A percentile compares a stretch with the other conserved stretches of the same genome.
These are phyloP conservation scores for Ogataea paraovalis DNA, from an alignment of 805 yeast species.

Conservation along the genomic window DNA sequence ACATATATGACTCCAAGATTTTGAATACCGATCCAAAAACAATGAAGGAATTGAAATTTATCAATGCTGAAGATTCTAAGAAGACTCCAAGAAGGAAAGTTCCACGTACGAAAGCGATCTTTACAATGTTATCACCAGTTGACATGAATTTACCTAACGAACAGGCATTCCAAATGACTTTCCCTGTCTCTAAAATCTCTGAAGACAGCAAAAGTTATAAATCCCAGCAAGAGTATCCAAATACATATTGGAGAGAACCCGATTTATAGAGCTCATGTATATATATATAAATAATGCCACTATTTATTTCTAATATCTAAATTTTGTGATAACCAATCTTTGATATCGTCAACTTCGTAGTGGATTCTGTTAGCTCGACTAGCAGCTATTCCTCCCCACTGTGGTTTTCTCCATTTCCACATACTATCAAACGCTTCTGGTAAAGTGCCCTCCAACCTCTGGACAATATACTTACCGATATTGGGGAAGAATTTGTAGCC, in stretches of 20 bases:
- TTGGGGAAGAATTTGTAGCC: conserved; percentile 42
- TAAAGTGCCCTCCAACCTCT: conserved; percentile 29
- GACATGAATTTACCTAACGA: conserved; percentile 10
- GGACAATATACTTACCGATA: conserved; percentile 38
- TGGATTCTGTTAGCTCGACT: conserved; percentile 3
- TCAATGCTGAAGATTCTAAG: conserved; percentile 5
- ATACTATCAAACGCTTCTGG: conserved; percentile 15
- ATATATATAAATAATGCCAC: neutral
- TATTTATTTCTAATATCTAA: conserved; percentile 4
- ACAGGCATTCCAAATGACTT: conserved; percentile 13
- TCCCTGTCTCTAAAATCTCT: conserved; percentile 5
- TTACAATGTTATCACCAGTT: conserved; percentile 21
- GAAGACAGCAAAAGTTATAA: conserved; percentile 1
- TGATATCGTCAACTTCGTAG: conserved; percentile 1
- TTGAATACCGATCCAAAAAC: conserved; percentile 10
- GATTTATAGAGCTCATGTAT: conserved; percentile 3
- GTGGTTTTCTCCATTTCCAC: conserved; percentile 32
- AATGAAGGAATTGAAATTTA: conserved; percentile 9
- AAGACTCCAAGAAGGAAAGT: neutral
- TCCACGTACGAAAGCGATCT: conserved; percentile 14
- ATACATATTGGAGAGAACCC: conserved; percentile 24
- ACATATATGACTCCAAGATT: conserved; percentile 22
- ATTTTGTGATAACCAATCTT: conserved; percentile 1
- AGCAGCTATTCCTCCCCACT: neutral
- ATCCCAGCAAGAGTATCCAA: conserved; percentile 23